phyloP scores from a whole-genome alignment of 306 rosid species.

The Luffa aegyptiaca region DNA sequence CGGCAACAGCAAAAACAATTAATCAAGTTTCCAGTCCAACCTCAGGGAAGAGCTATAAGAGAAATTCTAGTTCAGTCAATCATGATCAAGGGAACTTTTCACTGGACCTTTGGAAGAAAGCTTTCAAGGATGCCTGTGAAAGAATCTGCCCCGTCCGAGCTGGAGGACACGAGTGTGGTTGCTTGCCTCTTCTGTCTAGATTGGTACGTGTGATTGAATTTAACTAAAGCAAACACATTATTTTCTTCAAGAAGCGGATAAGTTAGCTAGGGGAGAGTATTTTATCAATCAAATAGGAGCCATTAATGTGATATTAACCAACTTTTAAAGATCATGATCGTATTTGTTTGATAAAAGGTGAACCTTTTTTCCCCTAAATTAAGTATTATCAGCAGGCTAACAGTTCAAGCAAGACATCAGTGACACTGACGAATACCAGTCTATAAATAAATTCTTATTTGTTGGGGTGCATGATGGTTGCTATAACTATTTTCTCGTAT shows the following conservation, averaged over 20 bases:
- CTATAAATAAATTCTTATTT: neutral
- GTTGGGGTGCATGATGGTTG: neutral
- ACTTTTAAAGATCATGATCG: neutral
- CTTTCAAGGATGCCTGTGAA: conserved; percentile 75
- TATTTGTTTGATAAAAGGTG: neutral
- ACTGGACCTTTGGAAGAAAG: conserved; percentile 80
- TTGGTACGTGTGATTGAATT: conserved; percentile 31
- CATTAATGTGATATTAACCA: neutral
- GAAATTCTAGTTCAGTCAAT: conserved; percentile 38
- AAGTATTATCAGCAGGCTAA: neutral
- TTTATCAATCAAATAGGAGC: neutral
- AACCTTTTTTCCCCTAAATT: neutral
- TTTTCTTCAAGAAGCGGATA: neutral
- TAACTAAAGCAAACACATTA: neutral
- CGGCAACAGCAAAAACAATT: conserved; percentile 31
- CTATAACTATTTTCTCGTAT: neutral
- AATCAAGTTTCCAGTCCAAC: conserved; percentile 24
- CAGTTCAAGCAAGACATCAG: neutral
- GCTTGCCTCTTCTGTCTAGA: conserved; percentile 74
- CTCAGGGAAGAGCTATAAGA: conserved; percentile 30
- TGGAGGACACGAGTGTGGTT: conserved; percentile 96
- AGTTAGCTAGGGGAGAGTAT: neutral
- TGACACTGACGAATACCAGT: neutral
- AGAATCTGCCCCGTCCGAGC: conserved; percentile 92
- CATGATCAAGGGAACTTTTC: conserved; percentile 63